phyloP scores from a whole-genome alignment of 2,329 filamentous ascomycete species.

The Diaporthe sp. region DNA sequence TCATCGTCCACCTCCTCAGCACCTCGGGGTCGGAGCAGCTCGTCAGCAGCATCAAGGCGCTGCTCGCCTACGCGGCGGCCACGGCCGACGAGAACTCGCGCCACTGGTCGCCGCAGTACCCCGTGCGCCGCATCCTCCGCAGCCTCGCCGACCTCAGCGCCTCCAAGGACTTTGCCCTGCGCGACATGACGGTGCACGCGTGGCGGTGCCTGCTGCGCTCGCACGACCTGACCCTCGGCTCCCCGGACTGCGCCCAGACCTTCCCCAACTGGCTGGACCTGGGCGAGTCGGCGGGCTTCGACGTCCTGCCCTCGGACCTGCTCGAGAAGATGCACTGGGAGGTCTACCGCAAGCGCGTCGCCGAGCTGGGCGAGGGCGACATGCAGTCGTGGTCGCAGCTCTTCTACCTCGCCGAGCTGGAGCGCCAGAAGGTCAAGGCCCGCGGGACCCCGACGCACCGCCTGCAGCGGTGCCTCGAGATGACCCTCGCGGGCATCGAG shows the following conservation, averaged over 20 bases:
- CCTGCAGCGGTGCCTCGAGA: conserved; percentile 20
- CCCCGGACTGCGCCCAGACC: conserved; percentile 19
- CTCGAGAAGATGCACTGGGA: conserved; percentile 34
- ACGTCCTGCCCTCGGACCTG: conserved; percentile 24
- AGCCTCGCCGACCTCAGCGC: conserved; percentile 28
- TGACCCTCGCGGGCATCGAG: conserved; percentile 26
- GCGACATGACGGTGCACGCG: conserved; percentile 34
- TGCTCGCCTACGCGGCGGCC: conserved; percentile 34
- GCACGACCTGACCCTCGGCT: conserved; percentile 28
- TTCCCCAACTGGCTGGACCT: conserved; percentile 39
- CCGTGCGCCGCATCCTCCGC: conserved; percentile 35
- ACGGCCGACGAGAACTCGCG: conserved; percentile 28
- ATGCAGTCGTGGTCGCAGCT: conserved; percentile 28
- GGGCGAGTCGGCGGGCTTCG: conserved; percentile 36
- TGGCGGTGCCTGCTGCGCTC: conserved; percentile 37
- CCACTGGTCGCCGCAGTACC: conserved; percentile 36
- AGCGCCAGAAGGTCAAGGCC: conserved; percentile 39
- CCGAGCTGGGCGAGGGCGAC: background rate
- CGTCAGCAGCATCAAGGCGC: conserved; percentile 23
- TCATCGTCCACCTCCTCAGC: conserved; percentile 37
- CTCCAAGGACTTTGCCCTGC: conserved; percentile 28
- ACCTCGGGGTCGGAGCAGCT: conserved; percentile 24
- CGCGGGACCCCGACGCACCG: background rate
- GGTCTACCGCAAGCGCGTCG: conserved; percentile 21
- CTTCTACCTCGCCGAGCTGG: conserved; percentile 36